Evolutionary conservation across 768 basidiomycete species (phyloP), one percentile per base, ranked within the genome.

Genomic region (Sarcomyxa edulis): DNA sequence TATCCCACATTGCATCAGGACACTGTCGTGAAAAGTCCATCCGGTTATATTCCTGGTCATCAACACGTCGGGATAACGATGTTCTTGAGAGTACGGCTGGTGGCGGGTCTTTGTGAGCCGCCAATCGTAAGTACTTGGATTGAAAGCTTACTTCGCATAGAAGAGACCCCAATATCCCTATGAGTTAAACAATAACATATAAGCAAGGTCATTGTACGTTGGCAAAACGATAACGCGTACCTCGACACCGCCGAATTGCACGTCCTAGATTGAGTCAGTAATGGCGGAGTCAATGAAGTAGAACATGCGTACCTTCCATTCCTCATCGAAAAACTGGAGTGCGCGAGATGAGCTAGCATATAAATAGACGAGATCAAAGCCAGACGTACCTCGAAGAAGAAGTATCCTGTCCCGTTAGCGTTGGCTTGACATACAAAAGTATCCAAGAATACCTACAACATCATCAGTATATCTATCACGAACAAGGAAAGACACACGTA

Each of bases 391-490:
- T 86, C 86, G 43, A 91, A 90, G 68, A 76, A 94, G 74, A 92
- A 96, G 64, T 95, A 95, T 11, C 76, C 67, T 1, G 87, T 92
- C 9, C 75, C 74, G 45, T 92, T 92, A 12, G 57, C 44, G 56
- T 92, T 96, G 1, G 94, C 86, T 54, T 78, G 72, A 52, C 95
- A 99, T 6, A 93, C 79, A 48, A 90, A 99, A 0, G 74, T 78
- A 55, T 98, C 69, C 43, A 99, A 53, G 72, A 89, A 99, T 12
- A 55, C 76, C 75, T 97, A 39, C 3, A 43, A 22, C n/a, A n/a
- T n/a, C n/a, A n/a, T n/a, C n/a, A 28, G 7, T 15, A 20, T 15
- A 58, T 22, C 25, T 18, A 32, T 28, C 28, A 23, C 20, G 7
- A 23, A n/a, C 5, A 14, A n/a, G n/a, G n/a, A n/a, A 14, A 4